Conservation (phyloP, 2,329 filamentous ascomycete genomes). For the Colletotrichum chlorophyti region DNA sequence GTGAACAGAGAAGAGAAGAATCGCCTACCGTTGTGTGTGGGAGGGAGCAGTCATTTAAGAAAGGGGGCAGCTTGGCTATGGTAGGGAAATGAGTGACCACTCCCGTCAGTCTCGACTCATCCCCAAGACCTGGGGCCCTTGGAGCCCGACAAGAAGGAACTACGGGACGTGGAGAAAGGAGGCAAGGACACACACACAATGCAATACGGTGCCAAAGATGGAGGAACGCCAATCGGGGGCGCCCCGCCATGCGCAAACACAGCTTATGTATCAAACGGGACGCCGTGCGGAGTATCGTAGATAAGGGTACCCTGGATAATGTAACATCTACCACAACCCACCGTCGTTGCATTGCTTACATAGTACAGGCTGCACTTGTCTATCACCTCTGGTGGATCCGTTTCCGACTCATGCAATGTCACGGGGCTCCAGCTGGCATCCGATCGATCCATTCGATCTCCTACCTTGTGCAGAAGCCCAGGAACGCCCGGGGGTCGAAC, state of each 20-base stretch:
- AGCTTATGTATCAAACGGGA: not conserved
- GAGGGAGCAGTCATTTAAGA: constrained; percentile 24
- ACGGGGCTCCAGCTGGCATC: constrained; percentile 15
- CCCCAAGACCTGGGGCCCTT: constrained; percentile 1
- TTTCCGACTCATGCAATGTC: constrained; percentile 22
- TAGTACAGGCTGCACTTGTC: not conserved
- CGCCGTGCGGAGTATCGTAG: not conserved
- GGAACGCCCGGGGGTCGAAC: too few relatives aligned
- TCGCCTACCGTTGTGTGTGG: not conserved
- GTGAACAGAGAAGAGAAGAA: not conserved
- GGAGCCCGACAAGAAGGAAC: constrained; percentile 24
- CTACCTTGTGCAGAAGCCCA: too few relatives aligned
- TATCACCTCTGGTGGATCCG: not conserved
- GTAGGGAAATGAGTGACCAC: not conserved
- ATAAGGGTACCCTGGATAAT: constrained; percentile 22
- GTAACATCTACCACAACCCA: not conserved
- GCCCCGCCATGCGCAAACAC: not conserved
- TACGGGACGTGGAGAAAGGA: constrained; percentile 18
- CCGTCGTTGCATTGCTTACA: constrained; percentile 15
- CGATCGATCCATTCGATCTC: constrained; percentile 7
- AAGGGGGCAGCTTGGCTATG: constrained; percentile 16
- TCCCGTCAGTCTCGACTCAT: constrained; percentile 13
- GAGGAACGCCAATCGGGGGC: constrained; percentile 16
- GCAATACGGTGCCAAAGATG: too few relatives aligned
- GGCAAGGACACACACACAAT: constrained; percentile 9